phyloP scores from a whole-genome alignment of 306 rosid species.

The Hippophae rhamnoides region DNA sequence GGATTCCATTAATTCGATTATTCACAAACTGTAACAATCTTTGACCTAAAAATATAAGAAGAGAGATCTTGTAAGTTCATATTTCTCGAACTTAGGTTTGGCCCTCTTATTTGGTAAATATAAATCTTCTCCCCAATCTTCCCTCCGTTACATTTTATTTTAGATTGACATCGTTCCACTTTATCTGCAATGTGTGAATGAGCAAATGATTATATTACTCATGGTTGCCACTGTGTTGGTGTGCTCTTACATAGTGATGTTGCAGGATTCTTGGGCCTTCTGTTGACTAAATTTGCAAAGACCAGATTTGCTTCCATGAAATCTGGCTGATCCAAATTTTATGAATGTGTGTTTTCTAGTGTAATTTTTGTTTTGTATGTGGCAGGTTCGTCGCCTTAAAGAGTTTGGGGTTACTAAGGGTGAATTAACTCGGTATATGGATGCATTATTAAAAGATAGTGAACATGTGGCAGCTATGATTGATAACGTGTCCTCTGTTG shows the following conservation, averaged over 20 bases:
- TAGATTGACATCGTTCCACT: too few relatives aligned
- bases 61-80: too few relatives aligned
- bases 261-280: background rate
- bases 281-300: background rate
- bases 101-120: too few relatives aligned
- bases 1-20: background rate
- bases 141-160: too few relatives aligned
- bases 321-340: slow-evolving; percentile 7
- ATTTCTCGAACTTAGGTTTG: too few relatives aligned
- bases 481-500: slow-evolving; percentile 96
- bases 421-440: slow-evolving; percentile 93
- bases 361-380: slow-evolving; percentile 11
- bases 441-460: slow-evolving; percentile 89
- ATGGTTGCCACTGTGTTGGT: too few relatives aligned
- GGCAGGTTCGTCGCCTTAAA: slow-evolving; percentile 89
- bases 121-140: too few relatives aligned
- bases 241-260: background rate
- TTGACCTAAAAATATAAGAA: too few relatives aligned
- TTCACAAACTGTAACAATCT: background rate
- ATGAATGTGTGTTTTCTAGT: slow-evolving; percentile 9
- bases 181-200: too few relatives aligned
- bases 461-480: slow-evolving; percentile 98
- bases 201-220: too few relatives aligned
- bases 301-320: background rate
- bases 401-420: slow-evolving; percentile 97